A percentile compares a stretch with the other conserved stretches of the same genome.
Evolutionary conservation across 345 rosid species (phyloP).

Genomic region (Eucalyptus regnans): DNA sequence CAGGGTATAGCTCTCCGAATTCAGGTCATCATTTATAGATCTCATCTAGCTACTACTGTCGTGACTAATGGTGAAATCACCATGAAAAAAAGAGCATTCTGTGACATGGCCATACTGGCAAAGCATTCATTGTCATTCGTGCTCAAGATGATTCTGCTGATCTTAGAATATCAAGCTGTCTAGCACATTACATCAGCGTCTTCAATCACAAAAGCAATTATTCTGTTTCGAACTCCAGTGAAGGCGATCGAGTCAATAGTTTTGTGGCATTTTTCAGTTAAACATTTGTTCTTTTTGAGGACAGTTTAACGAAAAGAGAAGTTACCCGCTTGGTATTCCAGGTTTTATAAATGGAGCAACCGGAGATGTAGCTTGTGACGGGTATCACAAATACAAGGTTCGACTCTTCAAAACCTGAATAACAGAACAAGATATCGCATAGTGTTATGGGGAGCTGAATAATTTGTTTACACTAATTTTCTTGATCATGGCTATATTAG

Average conservation of each 20-base stretch:
- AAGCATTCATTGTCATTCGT: neutral
- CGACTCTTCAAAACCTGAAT: neutral
- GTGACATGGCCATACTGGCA: neutral
- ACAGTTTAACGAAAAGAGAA: neutral
- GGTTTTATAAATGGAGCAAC: constrained; percentile 18
- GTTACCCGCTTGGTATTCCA: neutral
- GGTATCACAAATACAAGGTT: constrained; percentile 63
- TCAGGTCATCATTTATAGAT: neutral
- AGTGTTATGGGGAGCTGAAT: neutral
- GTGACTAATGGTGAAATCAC: neutral
- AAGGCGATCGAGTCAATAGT: neutral
- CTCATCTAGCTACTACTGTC: neutral
- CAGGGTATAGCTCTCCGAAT: neutral
- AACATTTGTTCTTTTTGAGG: neutral
- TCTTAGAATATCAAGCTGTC: neutral
- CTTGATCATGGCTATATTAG: neutral
- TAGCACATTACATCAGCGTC: neutral
- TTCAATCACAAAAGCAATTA: neutral
- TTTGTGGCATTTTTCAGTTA: neutral
- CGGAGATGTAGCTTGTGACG: constrained; percentile 42
- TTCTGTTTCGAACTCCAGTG: neutral
- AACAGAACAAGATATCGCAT: neutral
- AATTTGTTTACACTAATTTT: neutral
- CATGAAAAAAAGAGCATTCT: neutral
- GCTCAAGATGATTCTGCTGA: neutral